Evolutionary conservation across 306 rosid species (phyloP).

Genomic region (Amphicarpaea edgeworthii): DNA sequence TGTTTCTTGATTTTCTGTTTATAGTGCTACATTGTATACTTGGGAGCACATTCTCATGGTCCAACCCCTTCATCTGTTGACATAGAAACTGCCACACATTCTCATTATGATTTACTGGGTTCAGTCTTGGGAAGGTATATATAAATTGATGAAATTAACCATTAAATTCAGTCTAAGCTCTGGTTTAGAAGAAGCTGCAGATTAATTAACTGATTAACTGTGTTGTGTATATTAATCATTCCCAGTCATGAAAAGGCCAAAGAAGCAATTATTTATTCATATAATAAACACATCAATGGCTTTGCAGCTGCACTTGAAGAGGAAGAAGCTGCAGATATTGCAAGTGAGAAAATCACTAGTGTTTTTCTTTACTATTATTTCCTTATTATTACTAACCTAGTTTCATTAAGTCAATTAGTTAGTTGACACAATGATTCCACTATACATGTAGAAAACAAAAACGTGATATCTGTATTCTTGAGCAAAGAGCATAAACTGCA

Average conservation of each 20-base stretch:
- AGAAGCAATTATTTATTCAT: constrained; percentile 64
- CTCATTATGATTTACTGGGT: constrained; percentile 45
- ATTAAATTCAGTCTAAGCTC: neutral
- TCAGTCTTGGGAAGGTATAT: constrained; percentile 54
- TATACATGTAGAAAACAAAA: constrained; percentile 44
- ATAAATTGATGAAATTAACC: neutral
- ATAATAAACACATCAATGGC: constrained; percentile 51
- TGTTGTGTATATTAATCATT: constrained; percentile 5
- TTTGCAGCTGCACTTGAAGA: constrained; percentile 52
- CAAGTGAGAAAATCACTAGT: constrained; percentile 53
- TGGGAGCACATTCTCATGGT: constrained; percentile 57
- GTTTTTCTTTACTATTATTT: neutral
- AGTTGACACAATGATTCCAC: neutral
- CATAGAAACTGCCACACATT: constrained; percentile 49
- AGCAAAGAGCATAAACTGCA: constrained; percentile 63
- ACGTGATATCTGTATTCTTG: constrained; percentile 70
- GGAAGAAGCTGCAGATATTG: constrained; percentile 52
- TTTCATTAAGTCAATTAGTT: neutral
- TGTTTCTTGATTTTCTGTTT: neutral
- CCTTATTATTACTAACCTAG: neutral
- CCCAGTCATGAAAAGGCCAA: constrained; percentile 52
- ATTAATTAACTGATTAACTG: neutral
- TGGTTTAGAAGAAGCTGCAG: neutral
- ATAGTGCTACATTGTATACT: constrained; percentile 53
- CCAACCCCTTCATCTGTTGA: constrained; percentile 47